Percentiles rank a stretch among this genome's conserved stretches.
phyloP scores from a whole-genome alignment of 345 rosid genomes.

The Gossypium herbaceum region DNA sequence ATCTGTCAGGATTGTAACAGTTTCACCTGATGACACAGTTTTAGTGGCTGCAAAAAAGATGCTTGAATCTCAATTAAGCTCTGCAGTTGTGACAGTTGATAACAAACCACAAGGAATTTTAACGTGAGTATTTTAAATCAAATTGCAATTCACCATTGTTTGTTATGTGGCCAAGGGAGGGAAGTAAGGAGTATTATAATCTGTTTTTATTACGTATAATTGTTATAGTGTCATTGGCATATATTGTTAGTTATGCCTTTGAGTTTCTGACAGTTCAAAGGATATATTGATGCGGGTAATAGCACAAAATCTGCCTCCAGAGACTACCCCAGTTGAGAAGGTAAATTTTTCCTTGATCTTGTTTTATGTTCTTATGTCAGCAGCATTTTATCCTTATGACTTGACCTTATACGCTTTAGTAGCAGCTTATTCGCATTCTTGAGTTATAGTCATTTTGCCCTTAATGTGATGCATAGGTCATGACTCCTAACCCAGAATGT shows the following conservation, averaged over 20 bases:
- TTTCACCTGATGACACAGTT: conserved; percentile 81
- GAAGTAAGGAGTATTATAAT: neutral
- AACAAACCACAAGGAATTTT: conserved; percentile 79
- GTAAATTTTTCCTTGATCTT: conserved; percentile 29
- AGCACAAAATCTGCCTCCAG: conserved; percentile 70
- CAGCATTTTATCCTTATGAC: neutral
- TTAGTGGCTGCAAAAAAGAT: conserved; percentile 69
- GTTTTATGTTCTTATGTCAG: neutral
- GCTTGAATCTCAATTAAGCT: conserved; percentile 71
- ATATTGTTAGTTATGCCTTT: conserved; percentile 18
- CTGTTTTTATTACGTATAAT: neutral
- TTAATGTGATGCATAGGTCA: conserved; percentile 50
- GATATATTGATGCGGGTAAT: conserved; percentile 97
- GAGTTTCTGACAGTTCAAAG: conserved; percentile 59
- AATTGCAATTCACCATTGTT: conserved; percentile 5
- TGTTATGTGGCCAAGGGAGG: neutral
- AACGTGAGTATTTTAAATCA: conserved; percentile 56
- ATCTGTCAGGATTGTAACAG: conserved; percentile 73
- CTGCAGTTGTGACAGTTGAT: conserved; percentile 73
- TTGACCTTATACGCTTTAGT: neutral
- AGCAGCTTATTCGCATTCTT: neutral
- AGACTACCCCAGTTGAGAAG: conserved; percentile 78
- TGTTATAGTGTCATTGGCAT: neutral
- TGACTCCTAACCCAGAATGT: conserved; percentile 97
- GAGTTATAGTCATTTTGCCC: conserved; percentile 8